Base-by-base conservation (phyloP, 129 eudicot genomes). In the Pittosporum tobira region DNA sequence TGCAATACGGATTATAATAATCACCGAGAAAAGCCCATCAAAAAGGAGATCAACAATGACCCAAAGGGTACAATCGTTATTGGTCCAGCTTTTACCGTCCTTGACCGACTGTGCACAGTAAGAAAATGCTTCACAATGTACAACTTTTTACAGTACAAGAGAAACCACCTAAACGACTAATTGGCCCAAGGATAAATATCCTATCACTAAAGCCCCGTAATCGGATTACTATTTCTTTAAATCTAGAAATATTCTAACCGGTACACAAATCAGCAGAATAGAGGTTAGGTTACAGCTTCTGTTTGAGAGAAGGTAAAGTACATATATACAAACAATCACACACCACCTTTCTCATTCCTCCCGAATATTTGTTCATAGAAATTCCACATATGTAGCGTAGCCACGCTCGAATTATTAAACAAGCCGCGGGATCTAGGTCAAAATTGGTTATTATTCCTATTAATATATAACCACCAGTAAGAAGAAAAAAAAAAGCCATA, bases 261-360 rank as follows among this genome's bases (percentile, higher is more conserved):
- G 9, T 48, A 25, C 51, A 51, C 19, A 58, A 68, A 34, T 46
- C 31, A 27, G 38, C 65, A n/a, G 29, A 28, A 31, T 11, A 58
- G 30, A 34, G 26, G 27, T 37, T n/a, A 51, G 18, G 59, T 58
- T 68, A 59, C 60, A 59, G 65, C 66, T 18, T 18, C 21, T 18
- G 43, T 38, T 59, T 29, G 28, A 57, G 34, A 47, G 58, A 42
- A 13, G 38, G 45, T 21, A 59, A 48, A 58, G 28, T 47, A 47
- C 65, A 68, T 68, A 59, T 68, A 38, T 68, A 68, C 73, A 68
- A 49, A 68, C 73, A 68, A 49, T 37, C 66, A 57, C 24, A 16
- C 47, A 24, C 29, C 26, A 40, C 16, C 18, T 1, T 67, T 67
- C 23, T 36, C 20, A 50, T 30, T 47, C 36, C 46, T 29, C 38